A percentile compares a stretch with the other conserved stretches of the same genome.
These are phyloP conservation scores for Collybia mongolica DNA, from an alignment of 768 basidiomycete genomes.

Conservation along the genomic window DNA sequence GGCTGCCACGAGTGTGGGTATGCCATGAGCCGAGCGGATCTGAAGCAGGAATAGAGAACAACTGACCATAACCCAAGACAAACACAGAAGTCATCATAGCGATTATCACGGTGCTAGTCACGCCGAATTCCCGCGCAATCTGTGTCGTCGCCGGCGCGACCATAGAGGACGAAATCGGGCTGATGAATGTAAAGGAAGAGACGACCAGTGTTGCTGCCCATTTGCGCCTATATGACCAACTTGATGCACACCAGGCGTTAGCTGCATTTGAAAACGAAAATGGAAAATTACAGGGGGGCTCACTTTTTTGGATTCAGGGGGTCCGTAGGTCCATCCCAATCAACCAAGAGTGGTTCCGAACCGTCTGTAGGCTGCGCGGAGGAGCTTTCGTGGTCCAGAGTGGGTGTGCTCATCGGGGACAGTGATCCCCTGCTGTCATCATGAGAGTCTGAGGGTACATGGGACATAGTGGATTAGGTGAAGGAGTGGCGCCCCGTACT, in stretches of 20 bases:
- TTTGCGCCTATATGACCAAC: slow-evolving; percentile 59
- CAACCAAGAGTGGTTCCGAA: slow-evolving; percentile 35
- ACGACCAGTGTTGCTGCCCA: slow-evolving; percentile 65
- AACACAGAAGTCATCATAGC: slow-evolving; percentile 60
- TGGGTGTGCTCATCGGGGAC: neutral
- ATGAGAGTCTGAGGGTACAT: neutral
- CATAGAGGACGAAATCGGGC: slow-evolving; percentile 72
- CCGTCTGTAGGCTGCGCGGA: neutral
- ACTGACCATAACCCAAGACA: slow-evolving; percentile 54
- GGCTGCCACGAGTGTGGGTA: slow-evolving; percentile 27
- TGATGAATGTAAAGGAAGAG: slow-evolving; percentile 67
- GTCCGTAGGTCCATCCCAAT: slow-evolving; percentile 66
- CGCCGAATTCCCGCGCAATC: slow-evolving; percentile 51
- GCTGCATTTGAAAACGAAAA: neutral
- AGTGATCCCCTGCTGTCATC: neutral
- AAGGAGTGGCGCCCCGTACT: neutral
- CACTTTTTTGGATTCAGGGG: slow-evolving; percentile 60
- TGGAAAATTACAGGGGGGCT: slow-evolving; percentile 3
- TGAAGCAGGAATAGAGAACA: neutral
- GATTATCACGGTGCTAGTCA: slow-evolving; percentile 45
- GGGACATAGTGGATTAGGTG: neutral
- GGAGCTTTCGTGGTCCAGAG: neutral
- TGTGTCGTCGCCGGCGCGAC: slow-evolving; percentile 61
- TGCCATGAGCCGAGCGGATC: no score
- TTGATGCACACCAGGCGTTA: slow-evolving; percentile 12